phyloP scores from a whole-genome alignment of 2,329 filamentous ascomycete species.

The Clonostachys byssicola region DNA sequence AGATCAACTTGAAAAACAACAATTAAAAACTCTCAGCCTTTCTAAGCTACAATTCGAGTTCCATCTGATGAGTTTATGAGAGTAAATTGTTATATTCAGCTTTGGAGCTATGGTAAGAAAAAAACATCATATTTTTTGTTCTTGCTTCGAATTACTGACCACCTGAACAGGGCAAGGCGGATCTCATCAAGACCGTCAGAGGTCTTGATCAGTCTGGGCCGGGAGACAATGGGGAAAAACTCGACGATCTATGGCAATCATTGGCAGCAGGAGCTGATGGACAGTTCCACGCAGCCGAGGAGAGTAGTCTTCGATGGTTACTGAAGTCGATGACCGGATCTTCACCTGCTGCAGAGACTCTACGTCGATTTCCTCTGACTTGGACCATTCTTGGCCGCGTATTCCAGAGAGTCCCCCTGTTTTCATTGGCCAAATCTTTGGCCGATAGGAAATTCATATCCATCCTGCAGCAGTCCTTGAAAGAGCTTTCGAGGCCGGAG shows the following conservation, averaged over 20 bases:
- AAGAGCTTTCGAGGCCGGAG: slow-evolving; percentile 40
- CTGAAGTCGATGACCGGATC: slow-evolving; percentile 55
- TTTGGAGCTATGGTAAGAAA: too few species aligned
- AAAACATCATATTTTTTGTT: too few species aligned
- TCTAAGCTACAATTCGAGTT: too few species aligned
- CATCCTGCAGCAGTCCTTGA: slow-evolving; percentile 62
- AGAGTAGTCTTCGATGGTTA: slow-evolving; percentile 58
- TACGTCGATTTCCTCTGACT: slow-evolving; percentile 50
- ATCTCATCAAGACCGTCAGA: slow-evolving; percentile 48
- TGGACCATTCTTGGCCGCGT: slow-evolving; percentile 61
- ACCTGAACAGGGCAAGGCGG: slow-evolving; percentile 16
- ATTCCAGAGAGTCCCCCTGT: slow-evolving; percentile 61
- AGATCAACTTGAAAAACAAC: too few species aligned
- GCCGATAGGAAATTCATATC: slow-evolving; percentile 64
- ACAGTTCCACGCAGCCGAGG: slow-evolving; percentile 48
- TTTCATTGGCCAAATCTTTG: slow-evolving; percentile 67
- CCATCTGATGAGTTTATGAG: too few species aligned
- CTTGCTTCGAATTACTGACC: too few species aligned
- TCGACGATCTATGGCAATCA: slow-evolving; percentile 42
- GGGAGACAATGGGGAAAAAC: slow-evolving; percentile 37
- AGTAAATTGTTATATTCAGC: too few species aligned
- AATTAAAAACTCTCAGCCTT: too few species aligned
- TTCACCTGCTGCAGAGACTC: slow-evolving; percentile 39
- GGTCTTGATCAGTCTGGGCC: slow-evolving; percentile 49
- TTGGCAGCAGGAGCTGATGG: slow-evolving; percentile 35